phyloP scores from a whole-genome alignment of 768 basidiomycete genomes.

The Leucosporidium yakuticum region DNA sequence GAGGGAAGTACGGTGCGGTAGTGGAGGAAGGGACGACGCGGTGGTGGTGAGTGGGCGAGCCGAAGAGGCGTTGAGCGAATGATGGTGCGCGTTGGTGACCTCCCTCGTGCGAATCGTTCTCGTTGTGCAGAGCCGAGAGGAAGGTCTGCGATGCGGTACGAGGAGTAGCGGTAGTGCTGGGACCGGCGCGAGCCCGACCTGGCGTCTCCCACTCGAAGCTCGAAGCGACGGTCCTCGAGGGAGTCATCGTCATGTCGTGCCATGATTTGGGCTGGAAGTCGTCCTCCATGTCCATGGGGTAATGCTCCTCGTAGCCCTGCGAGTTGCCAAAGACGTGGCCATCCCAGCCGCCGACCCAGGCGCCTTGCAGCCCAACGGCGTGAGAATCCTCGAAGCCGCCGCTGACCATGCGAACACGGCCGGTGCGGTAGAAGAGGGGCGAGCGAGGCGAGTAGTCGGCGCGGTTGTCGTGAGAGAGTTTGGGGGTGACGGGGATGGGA shows the following conservation, averaged over 20 bases:
- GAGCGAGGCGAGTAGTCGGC: constrained; percentile 31
- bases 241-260: constrained; percentile 26
- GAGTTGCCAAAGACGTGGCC: constrained; percentile 6
- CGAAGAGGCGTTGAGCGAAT: constrained; percentile 26
- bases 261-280: neutral
- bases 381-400: constrained; percentile 13
- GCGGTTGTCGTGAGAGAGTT: constrained; percentile 10
- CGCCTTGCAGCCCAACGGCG: neutral
- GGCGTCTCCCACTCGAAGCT: constrained; percentile 17
- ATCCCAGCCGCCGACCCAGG: constrained; percentile 13
- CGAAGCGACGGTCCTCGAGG: constrained; percentile 17
- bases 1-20: neutral
- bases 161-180: neutral
- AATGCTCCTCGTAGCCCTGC: neutral
- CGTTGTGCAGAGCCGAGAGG: constrained; percentile 13
- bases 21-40: constrained; percentile 1
- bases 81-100: constrained; percentile 5
- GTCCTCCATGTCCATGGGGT: neutral
- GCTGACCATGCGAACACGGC: constrained; percentile 15
- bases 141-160: constrained; percentile 19
- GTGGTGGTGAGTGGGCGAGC: neutral
- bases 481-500: constrained; percentile 25
- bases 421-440: constrained; percentile 19
- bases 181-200: neutral
- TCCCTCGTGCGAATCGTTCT: neutral